Evolutionary conservation across 768 basidiomycete genomes (phyloP), one percentile per base, ranked within the genome.

Genomic region (Termitomyces bulborhizus): DNA sequence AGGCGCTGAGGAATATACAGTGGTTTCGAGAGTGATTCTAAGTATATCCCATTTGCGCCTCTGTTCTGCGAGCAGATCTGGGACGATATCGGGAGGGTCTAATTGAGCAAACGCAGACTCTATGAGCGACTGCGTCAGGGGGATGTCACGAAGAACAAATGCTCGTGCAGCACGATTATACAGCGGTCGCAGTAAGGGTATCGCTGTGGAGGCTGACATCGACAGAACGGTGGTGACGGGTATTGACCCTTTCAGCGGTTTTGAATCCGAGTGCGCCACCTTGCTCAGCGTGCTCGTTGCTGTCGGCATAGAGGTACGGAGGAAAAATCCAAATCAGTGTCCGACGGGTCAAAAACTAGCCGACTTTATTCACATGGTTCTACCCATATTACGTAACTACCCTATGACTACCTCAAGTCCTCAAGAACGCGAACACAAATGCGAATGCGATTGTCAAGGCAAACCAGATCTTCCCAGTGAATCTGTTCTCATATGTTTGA

Each of bases 31-130:
- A 0, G 90, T 93, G 58, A 93, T 86, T 26, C 91, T 80, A 6
- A 93, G 82, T 54, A 93, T 83, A 63, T 93, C 90, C 91, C 91
- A 93, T 72, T 91, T 92, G 54, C 84, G 76, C 16, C 90, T 82
- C 57, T 83, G 73, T 21, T 78, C 70, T 53, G 77, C 73, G 4
- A 82, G 73, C 3, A 62, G 46, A 56, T 84, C 83, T 12, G 66
- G 62, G 7, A 61, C 34, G 6, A 57, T 56, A 32, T 60, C 51
- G 5, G 73, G 81, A 3, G 75, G 73, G 15, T 65, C 76, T 58
- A 93, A 63, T 32, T 88, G 68, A 8, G 79, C 64, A 66, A 91
- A 90, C 0, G 89, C 90, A 7, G 87, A 81, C 42, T 78, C 72
- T 27, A 92, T 65, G 34, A 92, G 74, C 3, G 83, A 77, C 54